Evolutionary conservation across 306 rosid genomes (phyloP).

Genomic region (Rosa chinensis): DNA sequence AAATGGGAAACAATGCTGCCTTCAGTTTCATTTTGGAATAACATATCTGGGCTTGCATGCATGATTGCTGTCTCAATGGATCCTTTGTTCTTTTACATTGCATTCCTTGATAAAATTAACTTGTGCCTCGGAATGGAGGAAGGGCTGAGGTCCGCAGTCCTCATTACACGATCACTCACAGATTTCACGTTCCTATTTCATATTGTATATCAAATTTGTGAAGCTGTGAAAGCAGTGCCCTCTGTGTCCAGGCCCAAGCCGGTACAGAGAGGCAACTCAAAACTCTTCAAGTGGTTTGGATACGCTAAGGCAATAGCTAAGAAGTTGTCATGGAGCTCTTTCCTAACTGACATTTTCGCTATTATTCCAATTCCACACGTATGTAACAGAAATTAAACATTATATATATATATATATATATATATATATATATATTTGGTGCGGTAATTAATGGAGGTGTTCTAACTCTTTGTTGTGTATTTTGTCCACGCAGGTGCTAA

Average conservation of each 20-base stretch:
- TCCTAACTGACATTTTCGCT: slow-evolving; percentile 27
- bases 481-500: slow-evolving; percentile 16
- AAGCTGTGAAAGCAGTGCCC: background rate
- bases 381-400: background rate
- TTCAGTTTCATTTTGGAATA: background rate
- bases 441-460: background rate
- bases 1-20: background rate
- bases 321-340: slow-evolving; percentile 4
- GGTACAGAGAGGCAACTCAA: background rate
- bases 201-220: background rate
- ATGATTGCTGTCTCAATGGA: slow-evolving; percentile 2
- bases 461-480: background rate
- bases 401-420: too few species aligned
- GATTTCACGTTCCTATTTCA: background rate
- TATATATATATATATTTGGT: too few species aligned
- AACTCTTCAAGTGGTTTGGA: background rate
- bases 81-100: slow-evolving; percentile 26
- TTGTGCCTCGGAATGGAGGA: background rate
- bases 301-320: background rate
- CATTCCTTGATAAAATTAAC: too few species aligned
- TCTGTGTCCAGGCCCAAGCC: too few species aligned
- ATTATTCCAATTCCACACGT: slow-evolving; percentile 42
- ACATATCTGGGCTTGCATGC: slow-evolving; percentile 17
- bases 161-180: background rate
- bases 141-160: background rate